These are phyloP conservation scores for Teratosphaeria nubilosa DNA, from an alignment of 2,329 filamentous ascomycete genomes.

Conservation along the genomic window DNA sequence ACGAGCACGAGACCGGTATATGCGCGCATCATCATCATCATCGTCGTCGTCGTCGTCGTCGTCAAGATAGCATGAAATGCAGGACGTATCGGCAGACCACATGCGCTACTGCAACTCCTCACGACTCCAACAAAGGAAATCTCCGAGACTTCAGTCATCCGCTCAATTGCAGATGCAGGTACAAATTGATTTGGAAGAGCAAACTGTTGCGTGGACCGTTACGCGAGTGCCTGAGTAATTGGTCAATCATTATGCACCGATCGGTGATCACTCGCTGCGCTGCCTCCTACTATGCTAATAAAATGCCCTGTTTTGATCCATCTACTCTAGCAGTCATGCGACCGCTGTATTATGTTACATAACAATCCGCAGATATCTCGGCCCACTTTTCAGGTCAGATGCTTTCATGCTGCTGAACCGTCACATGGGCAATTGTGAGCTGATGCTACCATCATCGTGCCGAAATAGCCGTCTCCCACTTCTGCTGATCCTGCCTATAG, in stretches of 20 bases:
- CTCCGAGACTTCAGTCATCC: background rate
- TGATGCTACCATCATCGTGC: slow-evolving; percentile 6
- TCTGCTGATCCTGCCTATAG: slow-evolving; percentile 64
- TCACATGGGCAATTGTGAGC: background rate
- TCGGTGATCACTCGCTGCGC: background rate
- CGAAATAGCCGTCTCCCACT: slow-evolving; percentile 66
- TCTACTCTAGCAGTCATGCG: background rate
- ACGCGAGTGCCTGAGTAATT: background rate
- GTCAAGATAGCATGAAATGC: background rate
- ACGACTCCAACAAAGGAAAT: background rate
- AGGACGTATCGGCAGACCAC: background rate
- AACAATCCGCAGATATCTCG: background rate
- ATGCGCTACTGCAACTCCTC: background rate
- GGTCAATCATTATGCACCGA: background rate
- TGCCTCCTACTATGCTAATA: background rate
- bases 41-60: background rate
- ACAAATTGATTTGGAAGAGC: background rate
- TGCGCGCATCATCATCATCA: background rate
- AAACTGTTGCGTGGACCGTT: background rate
- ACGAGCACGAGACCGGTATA: background rate
- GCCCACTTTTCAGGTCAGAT: background rate
- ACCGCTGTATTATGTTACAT: background rate
- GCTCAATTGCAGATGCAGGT: background rate
- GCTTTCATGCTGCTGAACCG: background rate
- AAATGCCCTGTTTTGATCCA: background rate